Base-by-base conservation (phyloP, 352 stramenopile genomes). In the Phytophthora hibernalis region DNA sequence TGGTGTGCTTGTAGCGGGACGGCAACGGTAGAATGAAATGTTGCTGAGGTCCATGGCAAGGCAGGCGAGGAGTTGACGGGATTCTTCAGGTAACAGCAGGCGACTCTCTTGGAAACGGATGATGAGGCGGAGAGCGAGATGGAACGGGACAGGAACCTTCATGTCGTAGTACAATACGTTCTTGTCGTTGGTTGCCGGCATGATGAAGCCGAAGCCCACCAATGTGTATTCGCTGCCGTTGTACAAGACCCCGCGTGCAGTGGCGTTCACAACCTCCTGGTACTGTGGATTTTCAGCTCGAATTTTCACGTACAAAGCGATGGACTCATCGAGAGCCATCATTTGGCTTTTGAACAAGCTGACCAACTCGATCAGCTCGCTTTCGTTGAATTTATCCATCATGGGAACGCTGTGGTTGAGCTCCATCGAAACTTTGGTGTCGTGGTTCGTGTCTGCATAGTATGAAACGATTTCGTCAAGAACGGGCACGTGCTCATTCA, bases 81-180 rank as follows among this genome's bases (percentile, higher is more conserved):
- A 84, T 49, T 92, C 83, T 37, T 76, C 50, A 22, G 67, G 69
- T 9, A 89, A 63, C 42, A 92, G 8, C 33, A 91, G 30, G n/a
- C 54, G 61, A 49, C 78, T 89, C 68, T 92, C 83, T 58, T 90
- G 80, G 33, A 89, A 74, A 0, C 82, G 81, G 26, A 86, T 65
- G 15, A 90, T 30, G 5, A 89, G 45, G 20, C 83, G 77, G 26
- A 90, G 38, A 0, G 72, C 48, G 22, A 92, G 61, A 37, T 92
- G 83, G 38, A 90, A 85, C 28, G 76, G 74, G 26, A 81, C 69
- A 0, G 83, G 83, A 0, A 78, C 55, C 47, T 80, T 84, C 72
- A 85, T 72, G 56, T 90, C 74, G 10, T 62, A 79, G 44, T 83
- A 86, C 26, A 82, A 44, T 24, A 89, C 83, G 51, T 90, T 88